phyloP scores from a whole-genome alignment of 1,284 basidiomycete species.

The Anthracocystis setariae region DNA sequence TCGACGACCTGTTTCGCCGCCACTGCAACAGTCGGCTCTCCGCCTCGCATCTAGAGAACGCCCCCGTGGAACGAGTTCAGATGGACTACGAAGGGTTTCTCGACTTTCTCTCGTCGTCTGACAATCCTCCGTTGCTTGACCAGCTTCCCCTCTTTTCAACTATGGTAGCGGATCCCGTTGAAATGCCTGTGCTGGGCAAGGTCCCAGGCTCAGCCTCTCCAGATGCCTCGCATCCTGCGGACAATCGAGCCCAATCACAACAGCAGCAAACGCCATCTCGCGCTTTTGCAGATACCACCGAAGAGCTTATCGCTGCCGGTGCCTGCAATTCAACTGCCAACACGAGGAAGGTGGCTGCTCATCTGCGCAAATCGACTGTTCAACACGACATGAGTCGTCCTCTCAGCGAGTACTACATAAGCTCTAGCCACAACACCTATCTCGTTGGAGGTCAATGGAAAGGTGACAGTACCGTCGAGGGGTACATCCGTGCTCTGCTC shows the following conservation, averaged over 20 bases:
- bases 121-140: constrained; percentile 57
- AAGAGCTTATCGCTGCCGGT: constrained; percentile 43
- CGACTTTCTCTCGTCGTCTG: constrained; percentile 58
- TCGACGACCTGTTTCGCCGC: constrained; percentile 36
- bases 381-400: constrained; percentile 77
- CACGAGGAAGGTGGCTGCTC: constrained; percentile 35
- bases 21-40: constrained; percentile 43
- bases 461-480: constrained; percentile 92
- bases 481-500: constrained; percentile 90
- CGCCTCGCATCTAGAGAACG: constrained; percentile 7
- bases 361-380: constrained; percentile 45
- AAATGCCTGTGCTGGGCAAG: constrained; percentile 15
- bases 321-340: constrained; percentile 31
- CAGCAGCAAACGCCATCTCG: constrained; percentile 33
- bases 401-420: constrained; percentile 88
- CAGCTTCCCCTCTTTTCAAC: constrained; percentile 43
- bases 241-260: constrained; percentile 6
- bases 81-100: constrained; percentile 59
- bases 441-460: constrained; percentile 92
- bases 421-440: constrained; percentile 96
- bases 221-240: constrained; percentile 1
- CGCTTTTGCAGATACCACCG: constrained; percentile 38
- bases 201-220: neutral
- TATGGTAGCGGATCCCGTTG: constrained; percentile 32
- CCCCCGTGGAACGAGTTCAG: constrained; percentile 9